A percentile compares a stretch with the other conserved stretches of the same genome.
Conservation (phyloP, 164 flowering plant genomes). For the Dillenia turbinata region DNA sequence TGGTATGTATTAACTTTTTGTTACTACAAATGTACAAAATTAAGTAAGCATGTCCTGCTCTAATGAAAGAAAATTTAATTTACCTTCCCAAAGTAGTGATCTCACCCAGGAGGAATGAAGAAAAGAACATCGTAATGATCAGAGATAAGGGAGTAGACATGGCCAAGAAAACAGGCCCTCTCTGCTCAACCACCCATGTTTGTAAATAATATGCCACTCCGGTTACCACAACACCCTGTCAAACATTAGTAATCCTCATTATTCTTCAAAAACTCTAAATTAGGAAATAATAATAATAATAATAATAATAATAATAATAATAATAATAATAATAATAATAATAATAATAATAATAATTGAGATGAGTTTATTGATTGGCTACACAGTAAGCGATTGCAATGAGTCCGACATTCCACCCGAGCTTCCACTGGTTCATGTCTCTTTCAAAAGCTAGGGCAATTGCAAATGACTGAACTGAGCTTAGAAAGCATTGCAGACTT, state of each 20-base stretch:
- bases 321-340: background rate
- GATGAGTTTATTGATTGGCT: slow-evolving; percentile 6
- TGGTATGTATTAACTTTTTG: too few species aligned
- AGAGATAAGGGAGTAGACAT: slow-evolving; percentile 58
- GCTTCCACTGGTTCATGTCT: slow-evolving; percentile 17
- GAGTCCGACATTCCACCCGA: slow-evolving; percentile 46
- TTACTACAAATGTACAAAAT: too few species aligned
- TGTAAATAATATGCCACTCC: slow-evolving; percentile 63
- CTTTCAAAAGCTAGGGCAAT: slow-evolving; percentile 51
- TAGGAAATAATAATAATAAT: too few species aligned
- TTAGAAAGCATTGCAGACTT: slow-evolving; percentile 44
- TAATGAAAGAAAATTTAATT: background rate
- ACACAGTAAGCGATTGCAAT: slow-evolving; percentile 49
- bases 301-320: too few species aligned
- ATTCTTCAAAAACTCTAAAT: too few species aligned
- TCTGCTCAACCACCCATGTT: slow-evolving; percentile 77
- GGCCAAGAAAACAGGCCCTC: slow-evolving; percentile 73
- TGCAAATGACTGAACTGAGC: slow-evolving; percentile 54
- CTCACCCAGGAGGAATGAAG: slow-evolving; percentile 56
- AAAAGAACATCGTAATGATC: slow-evolving; percentile 44
- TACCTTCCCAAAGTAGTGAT: slow-evolving; percentile 60
- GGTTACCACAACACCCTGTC: slow-evolving; percentile 67
- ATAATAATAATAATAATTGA: background rate
- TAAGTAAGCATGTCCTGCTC: too few species aligned
- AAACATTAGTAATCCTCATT: background rate